These are phyloP conservation scores for Chlorella ohadii DNA, from an alignment of 139 green algal genomes.

Conservation along the genomic window DNA sequence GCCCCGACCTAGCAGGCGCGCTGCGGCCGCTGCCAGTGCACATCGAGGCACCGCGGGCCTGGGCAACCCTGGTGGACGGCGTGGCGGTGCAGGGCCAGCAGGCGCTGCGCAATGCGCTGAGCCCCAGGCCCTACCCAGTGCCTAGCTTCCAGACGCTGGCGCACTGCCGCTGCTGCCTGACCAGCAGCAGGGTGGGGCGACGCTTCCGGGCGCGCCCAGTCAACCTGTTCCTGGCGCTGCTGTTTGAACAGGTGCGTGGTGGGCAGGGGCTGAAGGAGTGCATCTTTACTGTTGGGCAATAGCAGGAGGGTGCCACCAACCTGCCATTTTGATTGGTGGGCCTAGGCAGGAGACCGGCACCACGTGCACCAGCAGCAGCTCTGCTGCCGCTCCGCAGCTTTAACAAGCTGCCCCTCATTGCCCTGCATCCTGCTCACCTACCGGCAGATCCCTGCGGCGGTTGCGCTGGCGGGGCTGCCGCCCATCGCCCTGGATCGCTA, in stretches of 20 bases:
- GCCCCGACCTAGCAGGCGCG: neutral
- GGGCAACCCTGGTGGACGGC: neutral
- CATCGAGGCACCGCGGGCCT: neutral
- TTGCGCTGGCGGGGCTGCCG: slow-evolving; percentile 23
- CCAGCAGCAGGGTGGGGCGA: neutral
- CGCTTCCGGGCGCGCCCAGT: slow-evolving; percentile 13
- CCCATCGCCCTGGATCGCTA: neutral
- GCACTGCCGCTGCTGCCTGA: slow-evolving; percentile 15
- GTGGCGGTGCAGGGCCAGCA: neutral
- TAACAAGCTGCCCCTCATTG: no score
- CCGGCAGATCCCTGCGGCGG: slow-evolving; percentile 9
- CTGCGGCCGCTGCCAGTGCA: slow-evolving; percentile 13
- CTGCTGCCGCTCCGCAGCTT: no score
- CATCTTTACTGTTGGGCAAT: no score
- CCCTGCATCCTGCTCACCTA: no score
- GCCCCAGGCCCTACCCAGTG: slow-evolving; percentile 26
- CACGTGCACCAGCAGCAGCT: no score
- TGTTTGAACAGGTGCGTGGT: slow-evolving; percentile 23
- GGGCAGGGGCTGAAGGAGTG: no score
- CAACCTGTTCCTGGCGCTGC: slow-evolving; percentile 30
- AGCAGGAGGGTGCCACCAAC: no score
- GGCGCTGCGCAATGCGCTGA: slow-evolving; percentile 11
- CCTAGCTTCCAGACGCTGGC: slow-evolving; percentile 9
- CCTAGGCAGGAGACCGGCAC: no score
- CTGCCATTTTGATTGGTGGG: no score